Evolutionary conservation across 139 green algal species (phyloP).

Genomic region (Coelastrella sp.): DNA sequence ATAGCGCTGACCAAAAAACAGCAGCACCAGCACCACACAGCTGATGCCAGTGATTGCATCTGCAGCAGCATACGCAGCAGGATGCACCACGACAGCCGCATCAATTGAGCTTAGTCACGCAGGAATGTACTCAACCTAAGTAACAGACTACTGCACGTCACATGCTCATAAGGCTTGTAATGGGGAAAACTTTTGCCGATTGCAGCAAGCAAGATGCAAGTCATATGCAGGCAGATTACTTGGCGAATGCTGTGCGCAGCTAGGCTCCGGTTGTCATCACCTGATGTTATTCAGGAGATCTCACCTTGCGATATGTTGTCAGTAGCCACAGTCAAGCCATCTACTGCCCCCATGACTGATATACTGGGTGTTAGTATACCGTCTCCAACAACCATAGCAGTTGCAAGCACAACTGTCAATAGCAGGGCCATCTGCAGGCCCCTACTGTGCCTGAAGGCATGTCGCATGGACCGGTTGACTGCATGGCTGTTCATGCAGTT

Average conservation of each 20-base stretch:
- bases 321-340: slow-evolving; percentile 11
- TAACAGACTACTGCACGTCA: too few species aligned
- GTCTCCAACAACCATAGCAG: slow-evolving; percentile 19
- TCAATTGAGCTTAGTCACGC: background rate
- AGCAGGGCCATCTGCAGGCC: slow-evolving; percentile 35
- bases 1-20: slow-evolving; percentile 12
- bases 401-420: slow-evolving; percentile 6
- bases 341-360: slow-evolving; percentile 20
- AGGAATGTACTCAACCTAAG: too few species aligned
- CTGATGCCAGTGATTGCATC: slow-evolving; percentile 5
- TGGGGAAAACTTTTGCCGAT: background rate
- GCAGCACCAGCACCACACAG: slow-evolving; percentile 21
- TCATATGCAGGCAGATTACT: background rate
- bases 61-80: background rate
- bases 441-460: slow-evolving; percentile 19
- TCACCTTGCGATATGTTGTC: slow-evolving; percentile 5
- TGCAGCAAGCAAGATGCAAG: background rate
- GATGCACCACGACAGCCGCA: background rate
- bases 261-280: too few species aligned
- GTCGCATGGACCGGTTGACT: slow-evolving; percentile 4
- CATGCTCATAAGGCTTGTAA: background rate
- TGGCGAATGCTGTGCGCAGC: too few species aligned
- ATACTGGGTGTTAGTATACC: slow-evolving; percentile 27
- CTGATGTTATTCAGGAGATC: too few species aligned
- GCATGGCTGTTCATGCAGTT: slow-evolving; percentile 1